Base-by-base conservation (phyloP, 495 filamentous ascomycete genomes). In the Venustampulla echinocandica region DNA sequence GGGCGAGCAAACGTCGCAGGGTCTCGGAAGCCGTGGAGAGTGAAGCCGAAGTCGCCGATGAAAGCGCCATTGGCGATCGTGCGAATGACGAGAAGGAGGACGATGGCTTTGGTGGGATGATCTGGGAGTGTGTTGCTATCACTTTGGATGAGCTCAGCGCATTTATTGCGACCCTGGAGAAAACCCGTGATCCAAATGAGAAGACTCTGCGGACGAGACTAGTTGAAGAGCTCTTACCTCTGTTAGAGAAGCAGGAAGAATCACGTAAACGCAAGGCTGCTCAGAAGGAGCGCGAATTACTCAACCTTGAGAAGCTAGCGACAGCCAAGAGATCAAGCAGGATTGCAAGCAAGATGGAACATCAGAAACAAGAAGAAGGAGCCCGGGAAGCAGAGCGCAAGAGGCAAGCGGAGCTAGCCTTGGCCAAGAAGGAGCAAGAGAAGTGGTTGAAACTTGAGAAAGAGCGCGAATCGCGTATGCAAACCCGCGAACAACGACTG, bases 291-390 rank as follows among this genome's bases (percentile, higher is more conserved):
- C 88, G 85, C 59, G 89, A 95, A 55, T 59, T 93, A 23, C 65
- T 85, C 42, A 86, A 80, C 53, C 59, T 90, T 53, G 78, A 90
- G 59, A 84, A 90, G 55, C 70, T 97, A 51, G 89, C 87, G n/a
- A 83, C 83, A 32, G 90, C 92, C 0, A 98, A 98, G 67, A 71
- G 92, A 46, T 96, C 92, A 0, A 90, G 86, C 52, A 80, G 92
- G 40, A 73, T 97, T 40, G 87, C 87, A 25, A 73, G 75, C 43
- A 94, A 88, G 64, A 65, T 77, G 21, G 85, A 94, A 61, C 84
- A 79, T 44, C 86, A 87, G 50, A 80, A 80, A 52, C 63, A 79
- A 44, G 80, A 87, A 19, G 82, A 85, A 45, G 82, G 84, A 44
- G 72, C 74, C 32, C 70, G 65, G 3, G 85, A 89, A 53, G 85